Evolutionary conservation across 352 stramenopile genomes (phyloP), one percentile per base, ranked within the genome.

Genomic region (Globisporangium camurandrum): DNA sequence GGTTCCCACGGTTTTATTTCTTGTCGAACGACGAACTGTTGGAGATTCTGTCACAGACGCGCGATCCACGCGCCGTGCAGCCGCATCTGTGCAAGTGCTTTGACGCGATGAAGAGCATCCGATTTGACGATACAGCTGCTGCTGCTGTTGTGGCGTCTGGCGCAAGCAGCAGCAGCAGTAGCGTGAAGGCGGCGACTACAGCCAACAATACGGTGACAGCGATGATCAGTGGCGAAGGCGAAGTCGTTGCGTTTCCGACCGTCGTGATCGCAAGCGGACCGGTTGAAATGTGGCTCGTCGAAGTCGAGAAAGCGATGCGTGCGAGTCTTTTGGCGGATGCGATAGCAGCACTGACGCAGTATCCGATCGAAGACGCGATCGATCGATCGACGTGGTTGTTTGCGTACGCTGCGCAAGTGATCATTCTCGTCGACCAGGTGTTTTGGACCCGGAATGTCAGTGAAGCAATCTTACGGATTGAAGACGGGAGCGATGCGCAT

Each of bases 1-100:
- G 78, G 8, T 96, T 97, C 39, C 88, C 88, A 11, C 82, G 86
- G 9, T 96, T 97, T 39, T 97, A 96, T 56, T 97, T 97, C 53
- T 44, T 97, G 0, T 97, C 88, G 0, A 97, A 97, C 56, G 88
- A 97, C 39, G 88, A 97, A 47, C 54, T 97, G 30, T 59, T 97
- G 3, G 88, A 96, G 44, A 97, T 97, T 54, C 62, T 97, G 0
- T 94, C 78, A 1, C 86, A 97, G 62, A 97, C 87, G 0, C 72
- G 86, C 4, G 88, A 97, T 23, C 88, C 88, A 5, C 76, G 83
- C 2, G 86, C 88, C 23, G 88, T 96, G 9, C 88, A 97, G 45
- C 87, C 88, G 0, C 88, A 97, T 61, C 65, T 97, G 24, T 76
- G 75, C 3, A 97, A 97, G 50, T 97, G 87, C 53, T 97, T 97